These are phyloP conservation scores for Fusarium sp. DNA, from an alignment of 2,329 filamentous ascomycete genomes.

Conservation along the genomic window DNA sequence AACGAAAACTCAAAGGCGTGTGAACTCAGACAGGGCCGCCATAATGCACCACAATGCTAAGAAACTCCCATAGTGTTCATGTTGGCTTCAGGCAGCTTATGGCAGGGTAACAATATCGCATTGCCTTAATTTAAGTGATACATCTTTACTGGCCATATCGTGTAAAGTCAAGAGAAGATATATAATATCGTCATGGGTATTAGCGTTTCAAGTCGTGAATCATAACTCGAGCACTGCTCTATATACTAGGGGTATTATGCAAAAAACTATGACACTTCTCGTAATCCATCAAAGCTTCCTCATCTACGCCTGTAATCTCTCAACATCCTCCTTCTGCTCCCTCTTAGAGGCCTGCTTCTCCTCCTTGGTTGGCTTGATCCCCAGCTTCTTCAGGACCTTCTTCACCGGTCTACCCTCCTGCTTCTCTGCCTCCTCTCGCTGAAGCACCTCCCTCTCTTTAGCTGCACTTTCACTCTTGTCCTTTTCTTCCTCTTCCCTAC, in stretches of 20 bases:
- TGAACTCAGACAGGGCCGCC: no score
- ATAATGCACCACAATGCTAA: no score
- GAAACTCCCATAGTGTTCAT: no score
- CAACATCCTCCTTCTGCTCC: conserved; percentile 38
- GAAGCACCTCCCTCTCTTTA: conserved; percentile 64
- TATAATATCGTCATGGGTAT: conserved; percentile 6
- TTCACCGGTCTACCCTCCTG: conserved; percentile 50
- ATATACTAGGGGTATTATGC: conserved; percentile 36
- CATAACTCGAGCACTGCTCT: conserved; percentile 25
- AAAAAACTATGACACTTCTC: conserved; percentile 16
- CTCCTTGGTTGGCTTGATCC: conserved; percentile 51
- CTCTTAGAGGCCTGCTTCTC: conserved; percentile 44
- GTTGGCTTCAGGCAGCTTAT: no score
- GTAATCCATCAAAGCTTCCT: neutral
- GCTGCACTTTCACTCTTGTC: conserved; percentile 74
- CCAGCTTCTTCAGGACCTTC: conserved; percentile 60
- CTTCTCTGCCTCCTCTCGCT: conserved; percentile 60
- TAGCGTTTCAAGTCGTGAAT: conserved; percentile 9
- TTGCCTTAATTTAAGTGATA: no score
- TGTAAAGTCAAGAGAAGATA: neutral
- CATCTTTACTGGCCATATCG: neutral
- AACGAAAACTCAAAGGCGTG: no score
- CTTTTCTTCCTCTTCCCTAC: conserved; percentile 70
- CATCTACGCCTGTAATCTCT: conserved; percentile 18
- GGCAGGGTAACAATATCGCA: no score